Evolutionary conservation across 1,284 basidiomycete species (phyloP).

Genomic region (Testicularia cyperi): DNA sequence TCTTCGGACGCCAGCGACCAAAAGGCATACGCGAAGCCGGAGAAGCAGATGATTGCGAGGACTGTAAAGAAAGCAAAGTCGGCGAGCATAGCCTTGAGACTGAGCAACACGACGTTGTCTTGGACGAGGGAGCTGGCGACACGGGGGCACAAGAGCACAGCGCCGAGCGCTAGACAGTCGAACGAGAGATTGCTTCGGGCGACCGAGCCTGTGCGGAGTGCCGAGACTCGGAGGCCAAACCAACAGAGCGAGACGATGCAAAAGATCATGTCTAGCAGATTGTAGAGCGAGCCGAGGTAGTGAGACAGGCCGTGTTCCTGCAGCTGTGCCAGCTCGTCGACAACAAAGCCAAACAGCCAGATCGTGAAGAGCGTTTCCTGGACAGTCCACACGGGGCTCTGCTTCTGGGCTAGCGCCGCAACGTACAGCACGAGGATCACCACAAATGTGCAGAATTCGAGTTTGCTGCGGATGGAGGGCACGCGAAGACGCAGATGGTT

Average conservation of each 20-base stretch:
- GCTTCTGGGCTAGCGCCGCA: slow-evolving; percentile 52
- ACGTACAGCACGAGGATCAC: slow-evolving; percentile 51
- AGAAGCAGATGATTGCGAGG: slow-evolving; percentile 70
- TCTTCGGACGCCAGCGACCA: slow-evolving; percentile 69
- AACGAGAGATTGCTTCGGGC: slow-evolving; percentile 53
- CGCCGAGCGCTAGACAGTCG: slow-evolving; percentile 57
- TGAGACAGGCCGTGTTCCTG: slow-evolving; percentile 88
- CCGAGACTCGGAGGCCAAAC: slow-evolving; percentile 56
- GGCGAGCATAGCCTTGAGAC: slow-evolving; percentile 72
- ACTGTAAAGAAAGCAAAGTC: slow-evolving; percentile 68
- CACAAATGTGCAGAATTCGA: slow-evolving; percentile 78
- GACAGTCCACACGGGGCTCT: slow-evolving; percentile 36
- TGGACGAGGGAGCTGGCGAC: slow-evolving; percentile 60
- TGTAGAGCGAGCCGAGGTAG: slow-evolving; percentile 61
- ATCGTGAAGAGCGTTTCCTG: slow-evolving; percentile 46
- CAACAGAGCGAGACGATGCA: slow-evolving; percentile 58
- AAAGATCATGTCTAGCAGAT: slow-evolving; percentile 41
- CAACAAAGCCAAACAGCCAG: slow-evolving; percentile 68
- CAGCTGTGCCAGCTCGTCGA: slow-evolving; percentile 89
- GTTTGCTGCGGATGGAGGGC: slow-evolving; percentile 80
- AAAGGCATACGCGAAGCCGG: slow-evolving; percentile 84
- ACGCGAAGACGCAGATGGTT: slow-evolving; percentile 95
- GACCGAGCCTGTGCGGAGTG: slow-evolving; percentile 43
- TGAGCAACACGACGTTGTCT: slow-evolving; percentile 61
- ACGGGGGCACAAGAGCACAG: slow-evolving; percentile 58